Percentiles rank a stretch among this genome's conserved stretches.
These are phyloP conservation scores for Trichoderma sp. DNA, from an alignment of 2,329 filamentous ascomycete genomes.

Conservation along the genomic window DNA sequence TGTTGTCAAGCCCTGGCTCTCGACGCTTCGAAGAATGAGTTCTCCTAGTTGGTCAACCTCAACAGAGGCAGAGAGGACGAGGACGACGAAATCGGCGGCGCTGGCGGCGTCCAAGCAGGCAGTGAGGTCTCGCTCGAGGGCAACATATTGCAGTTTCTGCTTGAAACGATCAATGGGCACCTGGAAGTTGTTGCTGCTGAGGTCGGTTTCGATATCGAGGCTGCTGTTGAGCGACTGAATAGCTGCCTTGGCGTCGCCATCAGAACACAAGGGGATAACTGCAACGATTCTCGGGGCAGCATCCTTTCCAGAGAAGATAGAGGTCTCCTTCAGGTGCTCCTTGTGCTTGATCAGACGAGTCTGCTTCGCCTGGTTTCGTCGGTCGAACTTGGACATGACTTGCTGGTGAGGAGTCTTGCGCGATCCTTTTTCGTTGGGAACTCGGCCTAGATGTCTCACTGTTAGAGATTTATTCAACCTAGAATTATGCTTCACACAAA, in stretches of 20 bases:
- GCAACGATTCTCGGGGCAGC: constrained; percentile 86
- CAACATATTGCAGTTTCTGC: constrained; percentile 85
- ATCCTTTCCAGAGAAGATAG: constrained; percentile 81
- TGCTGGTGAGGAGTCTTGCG: constrained; percentile 93
- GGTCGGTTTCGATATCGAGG: constrained; percentile 70
- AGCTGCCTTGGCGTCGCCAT: constrained; percentile 64
- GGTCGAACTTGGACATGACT: constrained; percentile 95
- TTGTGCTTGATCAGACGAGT: constrained; percentile 78
- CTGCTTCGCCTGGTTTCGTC: constrained; percentile 92
- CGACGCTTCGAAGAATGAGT: constrained; percentile 78
- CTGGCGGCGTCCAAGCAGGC: constrained; percentile 81
- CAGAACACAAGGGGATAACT: constrained; percentile 76
- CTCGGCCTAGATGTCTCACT: constrained; percentile 59
- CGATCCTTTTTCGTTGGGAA: constrained; percentile 67
- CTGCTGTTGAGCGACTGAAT: constrained; percentile 72
- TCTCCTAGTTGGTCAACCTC: constrained; percentile 86
- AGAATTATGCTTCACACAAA: neutral
- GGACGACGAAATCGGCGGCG: constrained; percentile 85
- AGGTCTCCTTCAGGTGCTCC: constrained; percentile 75
- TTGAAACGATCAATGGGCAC: constrained; percentile 87
- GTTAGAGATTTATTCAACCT: neutral
- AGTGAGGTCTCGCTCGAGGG: constrained; percentile 69
- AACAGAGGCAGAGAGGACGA: constrained; percentile 76
- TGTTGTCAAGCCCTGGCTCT: constrained; percentile 92
- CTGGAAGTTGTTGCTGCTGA: constrained; percentile 57